phyloP scores from a whole-genome alignment of 306 rosid species.

The Glycyrrhiza uralensis region DNA sequence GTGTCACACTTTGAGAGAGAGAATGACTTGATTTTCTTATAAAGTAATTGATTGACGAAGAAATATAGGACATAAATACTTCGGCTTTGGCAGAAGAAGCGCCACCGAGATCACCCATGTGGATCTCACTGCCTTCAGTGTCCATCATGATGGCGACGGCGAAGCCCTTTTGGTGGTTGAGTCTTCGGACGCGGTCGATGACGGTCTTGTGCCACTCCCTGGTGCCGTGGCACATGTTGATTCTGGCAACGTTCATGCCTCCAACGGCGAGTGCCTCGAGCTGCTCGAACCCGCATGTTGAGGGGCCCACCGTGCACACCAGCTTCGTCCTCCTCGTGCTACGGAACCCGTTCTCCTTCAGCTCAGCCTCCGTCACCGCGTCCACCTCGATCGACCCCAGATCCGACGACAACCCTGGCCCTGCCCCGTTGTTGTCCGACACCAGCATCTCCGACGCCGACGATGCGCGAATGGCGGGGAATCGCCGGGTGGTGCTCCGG shows the following conservation, averaged over 20 bases:
- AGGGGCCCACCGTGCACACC: constrained; percentile 90
- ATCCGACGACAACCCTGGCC: constrained; percentile 30
- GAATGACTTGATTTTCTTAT: too few relatives aligned
- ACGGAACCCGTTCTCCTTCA: constrained; percentile 85
- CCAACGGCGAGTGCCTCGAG: constrained; percentile 92
- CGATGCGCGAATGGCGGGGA: not conserved
- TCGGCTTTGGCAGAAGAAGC: constrained; percentile 92
- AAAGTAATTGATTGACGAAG: not conserved
- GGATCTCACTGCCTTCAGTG: constrained; percentile 98
- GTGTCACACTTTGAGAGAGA: too few relatives aligned
- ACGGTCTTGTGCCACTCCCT: constrained; percentile 82
- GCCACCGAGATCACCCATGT: constrained; percentile 97
- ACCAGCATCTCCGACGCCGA: not conserved
- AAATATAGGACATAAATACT: constrained; percentile 21
- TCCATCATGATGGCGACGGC: constrained; percentile 99
- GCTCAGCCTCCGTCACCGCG: constrained; percentile 74
- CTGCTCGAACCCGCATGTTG: constrained; percentile 74
- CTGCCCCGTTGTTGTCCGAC: constrained; percentile 24
- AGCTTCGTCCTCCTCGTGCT: constrained; percentile 87
- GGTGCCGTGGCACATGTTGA: constrained; percentile 97
- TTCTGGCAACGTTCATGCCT: constrained; percentile 93
- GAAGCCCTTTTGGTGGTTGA: constrained; percentile 84
- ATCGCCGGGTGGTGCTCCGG: constrained; percentile 15
- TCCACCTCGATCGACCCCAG: constrained; percentile 75
- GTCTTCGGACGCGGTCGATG: constrained; percentile 67